Evolutionary conservation across 495 filamentous ascomycete genomes (phyloP), one percentile per base, ranked within the genome.

Genomic region (Tuber calosporum): DNA sequence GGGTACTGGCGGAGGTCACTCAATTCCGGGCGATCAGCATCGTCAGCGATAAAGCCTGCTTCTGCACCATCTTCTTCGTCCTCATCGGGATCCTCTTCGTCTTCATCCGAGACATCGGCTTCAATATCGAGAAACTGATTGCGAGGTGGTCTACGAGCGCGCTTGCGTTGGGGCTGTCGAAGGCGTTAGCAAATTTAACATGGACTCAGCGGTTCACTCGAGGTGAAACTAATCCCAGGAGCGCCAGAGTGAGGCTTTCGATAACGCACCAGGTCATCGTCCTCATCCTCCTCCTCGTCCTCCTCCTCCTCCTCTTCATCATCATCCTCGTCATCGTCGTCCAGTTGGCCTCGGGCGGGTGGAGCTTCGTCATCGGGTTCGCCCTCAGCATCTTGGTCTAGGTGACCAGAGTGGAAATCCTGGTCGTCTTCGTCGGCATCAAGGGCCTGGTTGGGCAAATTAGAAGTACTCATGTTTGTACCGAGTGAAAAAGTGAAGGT

Each of bases 111-210:
- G 72, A 98, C 94, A 83, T 96, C 95, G 80, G 94, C 94, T 85
- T 97, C 95, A 75, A 92, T 91, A 87, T 99, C 95, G 83, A 99
- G 87, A 88, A 97, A 97, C 69, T 89, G 87, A 75, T 91, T 90
- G 70, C 91, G 87, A 71, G 86, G 87, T 75, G 90, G 88, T 72
- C 85, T 84, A 81, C 87, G 86, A 62, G 53, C 53, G 67, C 93
- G 91, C 82, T 97, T 97, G 74, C 89, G 75, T 66, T 69, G 72
- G 6, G 66, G 72, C 73, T 74, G 66, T 62, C 66, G 68, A 43
- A 66, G 73, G 36, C 36, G 13, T 62, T 17, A 62, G 13, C 30
- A 34, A 34, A 30, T 34, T 34, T 62, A 17, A 17, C 53, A 11
- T 26, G 1, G 13, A 17, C 9, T 34, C 53, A 62, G 76, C 79